A percentile compares a stretch with the other conserved stretches of the same genome.
phyloP scores from a whole-genome alignment of 1,139 yeast genomes.

The Candida sanyaensis region DNA sequence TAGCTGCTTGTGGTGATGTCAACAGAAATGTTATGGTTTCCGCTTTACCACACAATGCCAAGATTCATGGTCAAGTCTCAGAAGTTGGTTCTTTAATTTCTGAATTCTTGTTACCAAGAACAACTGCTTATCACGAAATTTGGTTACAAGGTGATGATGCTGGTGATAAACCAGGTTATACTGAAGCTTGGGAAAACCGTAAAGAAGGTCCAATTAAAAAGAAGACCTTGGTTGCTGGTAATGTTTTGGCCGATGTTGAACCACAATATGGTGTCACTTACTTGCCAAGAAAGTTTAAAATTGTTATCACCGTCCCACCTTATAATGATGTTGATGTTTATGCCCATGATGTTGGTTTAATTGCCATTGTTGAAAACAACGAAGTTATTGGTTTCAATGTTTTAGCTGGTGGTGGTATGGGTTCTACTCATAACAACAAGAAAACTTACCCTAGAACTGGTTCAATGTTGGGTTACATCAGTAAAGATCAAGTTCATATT shows the following conservation, averaged over 20 bases:
- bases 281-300: slow-evolving; percentile 93
- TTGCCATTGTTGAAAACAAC: slow-evolving; percentile 78
- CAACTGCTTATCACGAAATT: slow-evolving; percentile 96
- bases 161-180: slow-evolving; percentile 66
- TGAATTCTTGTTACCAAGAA: slow-evolving; percentile 81
- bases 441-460: slow-evolving; percentile 97
- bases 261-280: slow-evolving; percentile 87
- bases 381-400: slow-evolving; percentile 78
- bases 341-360: slow-evolving; percentile 91
- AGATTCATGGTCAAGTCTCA: slow-evolving; percentile 75
- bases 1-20: slow-evolving; percentile 99
- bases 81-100: slow-evolving; percentile 66
- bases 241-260: slow-evolving; percentile 81
- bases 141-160: slow-evolving; percentile 92
- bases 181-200: slow-evolving; percentile 71
- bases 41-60: slow-evolving; percentile 83
- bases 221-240: slow-evolving; percentile 84
- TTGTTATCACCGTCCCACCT: slow-evolving; percentile 95
- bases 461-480: slow-evolving; percentile 76
- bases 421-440: slow-evolving; percentile 93
- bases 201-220: slow-evolving; percentile 77
- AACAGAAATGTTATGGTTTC: slow-evolving; percentile 93
- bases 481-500: slow-evolving; percentile 65
- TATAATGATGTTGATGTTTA: slow-evolving; percentile 96
- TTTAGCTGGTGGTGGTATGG: slow-evolving; percentile 99